phyloP scores from a whole-genome alignment of 1,139 yeast genomes.

The Debaryomyces nepalensis region DNA sequence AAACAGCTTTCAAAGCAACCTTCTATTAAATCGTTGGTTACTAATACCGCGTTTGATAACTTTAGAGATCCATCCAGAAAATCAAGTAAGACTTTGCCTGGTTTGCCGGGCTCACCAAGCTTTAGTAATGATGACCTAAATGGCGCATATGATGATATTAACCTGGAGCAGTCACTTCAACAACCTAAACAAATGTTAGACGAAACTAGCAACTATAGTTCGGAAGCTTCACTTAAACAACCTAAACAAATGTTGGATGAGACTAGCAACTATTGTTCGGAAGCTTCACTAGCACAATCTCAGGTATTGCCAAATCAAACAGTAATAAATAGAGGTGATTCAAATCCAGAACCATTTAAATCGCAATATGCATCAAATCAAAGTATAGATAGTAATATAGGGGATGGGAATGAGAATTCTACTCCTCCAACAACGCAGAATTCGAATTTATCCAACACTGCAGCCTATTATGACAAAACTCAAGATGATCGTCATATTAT shows the following conservation, averaged over 20 bases:
- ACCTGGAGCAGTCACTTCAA: background rate
- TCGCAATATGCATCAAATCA: constrained; percentile 5
- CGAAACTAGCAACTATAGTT: background rate
- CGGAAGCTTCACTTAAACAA: background rate
- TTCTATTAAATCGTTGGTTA: constrained; percentile 37
- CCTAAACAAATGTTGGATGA: constrained; percentile 4
- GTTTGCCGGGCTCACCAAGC: background rate
- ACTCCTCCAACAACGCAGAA: constrained; percentile 10
- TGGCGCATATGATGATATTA: background rate
- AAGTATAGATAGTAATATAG: constrained; percentile 3
- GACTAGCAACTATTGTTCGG: constrained; percentile 1
- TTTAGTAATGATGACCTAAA: constrained; percentile 1
- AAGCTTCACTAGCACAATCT: background rate
- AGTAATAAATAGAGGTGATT: background rate
- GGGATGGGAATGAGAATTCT: background rate
- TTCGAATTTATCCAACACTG: constrained; percentile 1
- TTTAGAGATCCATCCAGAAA: constrained; percentile 30
- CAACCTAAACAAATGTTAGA: background rate
- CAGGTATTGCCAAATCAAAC: background rate
- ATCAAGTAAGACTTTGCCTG: constrained; percentile 1
- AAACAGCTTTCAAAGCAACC: constrained; percentile 19
- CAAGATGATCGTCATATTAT: background rate
- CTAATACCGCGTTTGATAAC: constrained; percentile 49
- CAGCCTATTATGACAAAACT: background rate
- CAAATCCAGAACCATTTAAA: background rate